phyloP scores from a whole-genome alignment of 208 protist species.

The Blechomonas ayalai region DNA sequence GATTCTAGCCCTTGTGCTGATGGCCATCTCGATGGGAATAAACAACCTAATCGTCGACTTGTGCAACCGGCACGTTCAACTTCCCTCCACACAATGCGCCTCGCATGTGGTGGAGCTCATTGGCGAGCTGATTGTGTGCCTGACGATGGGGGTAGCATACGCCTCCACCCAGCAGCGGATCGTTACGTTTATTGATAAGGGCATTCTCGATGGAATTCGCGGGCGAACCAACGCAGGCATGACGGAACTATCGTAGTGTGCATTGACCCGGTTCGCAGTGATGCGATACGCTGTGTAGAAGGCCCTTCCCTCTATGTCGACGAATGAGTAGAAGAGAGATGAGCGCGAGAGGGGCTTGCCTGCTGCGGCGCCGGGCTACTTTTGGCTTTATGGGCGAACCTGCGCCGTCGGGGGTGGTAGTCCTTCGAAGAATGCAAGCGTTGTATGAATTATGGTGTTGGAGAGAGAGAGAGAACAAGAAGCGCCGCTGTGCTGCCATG shows the following conservation, averaged over 20 bases:
- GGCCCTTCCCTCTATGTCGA: no score
- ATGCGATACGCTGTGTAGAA: no score
- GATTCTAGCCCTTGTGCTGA: slow-evolving; percentile 58
- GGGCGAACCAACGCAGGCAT: slow-evolving; percentile 58
- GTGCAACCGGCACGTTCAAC: slow-evolving; percentile 33
- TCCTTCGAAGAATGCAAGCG: no score
- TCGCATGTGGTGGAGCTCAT: slow-evolving; percentile 56
- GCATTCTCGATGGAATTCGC: slow-evolving; percentile 81
- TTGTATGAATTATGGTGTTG: no score
- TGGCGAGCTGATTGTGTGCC: slow-evolving; percentile 47
- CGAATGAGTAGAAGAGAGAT: not conserved
- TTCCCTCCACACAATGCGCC: slow-evolving; percentile 26
- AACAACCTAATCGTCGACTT: slow-evolving; percentile 68
- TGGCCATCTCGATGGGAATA: slow-evolving; percentile 68
- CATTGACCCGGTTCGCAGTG: no score
- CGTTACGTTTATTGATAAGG: slow-evolving; percentile 79
- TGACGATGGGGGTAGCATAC: slow-evolving; percentile 62
- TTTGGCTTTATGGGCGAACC: no score
- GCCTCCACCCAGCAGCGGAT: slow-evolving; percentile 80
- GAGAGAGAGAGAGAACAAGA: no score
- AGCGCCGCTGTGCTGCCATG: no score
- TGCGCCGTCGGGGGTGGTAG: no score
- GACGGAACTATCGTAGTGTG: slow-evolving; percentile 50
- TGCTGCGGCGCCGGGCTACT: no score
- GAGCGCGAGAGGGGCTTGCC: no score